These are phyloP conservation scores for Fusarium hostae DNA, from an alignment of 2,329 filamentous ascomycete species.

Conservation along the genomic window DNA sequence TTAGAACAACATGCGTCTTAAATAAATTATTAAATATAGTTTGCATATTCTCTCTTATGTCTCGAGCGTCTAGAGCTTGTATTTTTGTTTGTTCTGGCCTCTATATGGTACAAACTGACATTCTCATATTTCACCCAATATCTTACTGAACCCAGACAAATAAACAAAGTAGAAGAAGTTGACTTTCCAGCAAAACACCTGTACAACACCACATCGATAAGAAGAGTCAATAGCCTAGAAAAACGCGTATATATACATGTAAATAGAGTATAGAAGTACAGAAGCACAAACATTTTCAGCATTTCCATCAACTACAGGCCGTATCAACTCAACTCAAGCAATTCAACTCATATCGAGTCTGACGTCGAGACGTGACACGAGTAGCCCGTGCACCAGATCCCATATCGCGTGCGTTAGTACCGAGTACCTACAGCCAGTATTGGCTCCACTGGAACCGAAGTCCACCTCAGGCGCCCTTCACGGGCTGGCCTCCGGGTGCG, in stretches of 20 bases:
- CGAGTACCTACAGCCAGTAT: neutral
- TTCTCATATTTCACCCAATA: neutral
- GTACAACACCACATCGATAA: too few species aligned
- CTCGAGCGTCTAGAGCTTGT: neutral
- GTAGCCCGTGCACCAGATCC: constrained; percentile 26
- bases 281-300: neutral
- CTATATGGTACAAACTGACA: neutral
- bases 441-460: constrained; percentile 20
- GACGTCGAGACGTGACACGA: constrained; percentile 9
- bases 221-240: neutral
- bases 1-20: neutral
- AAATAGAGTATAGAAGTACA: rapidly evolving
- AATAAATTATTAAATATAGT: neutral
- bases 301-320: neutral
- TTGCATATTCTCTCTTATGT: neutral
- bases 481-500: neutral
- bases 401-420: constrained; percentile 17
- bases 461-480: constrained; percentile 14
- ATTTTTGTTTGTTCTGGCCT: neutral
- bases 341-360: constrained; percentile 7
- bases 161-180: rapidly evolving
- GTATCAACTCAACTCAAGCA: neutral
- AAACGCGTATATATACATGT: neutral
- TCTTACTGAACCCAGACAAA: neutral
- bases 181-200: neutral